phyloP scores from a whole-genome alignment of 2,329 filamentous ascomycete species.

The Didymella sp. region DNA sequence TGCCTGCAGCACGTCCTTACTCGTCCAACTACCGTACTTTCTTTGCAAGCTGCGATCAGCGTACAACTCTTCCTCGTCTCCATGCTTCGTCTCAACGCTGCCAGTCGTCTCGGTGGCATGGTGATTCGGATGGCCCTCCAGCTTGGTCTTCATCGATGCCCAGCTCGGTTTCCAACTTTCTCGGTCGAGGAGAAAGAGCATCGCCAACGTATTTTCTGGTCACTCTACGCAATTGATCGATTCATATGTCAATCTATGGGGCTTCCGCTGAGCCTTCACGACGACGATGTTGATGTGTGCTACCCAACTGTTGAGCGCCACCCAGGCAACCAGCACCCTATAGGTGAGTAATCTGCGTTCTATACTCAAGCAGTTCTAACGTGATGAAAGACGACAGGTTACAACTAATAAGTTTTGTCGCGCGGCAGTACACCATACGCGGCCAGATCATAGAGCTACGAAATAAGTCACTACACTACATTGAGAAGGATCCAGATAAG shows the following conservation, averaged over 20 bases:
- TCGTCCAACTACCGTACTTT: slow-evolving; percentile 55
- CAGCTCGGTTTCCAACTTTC: slow-evolving; percentile 61
- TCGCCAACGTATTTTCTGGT: slow-evolving; percentile 64
- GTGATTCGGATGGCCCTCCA: slow-evolving; percentile 64
- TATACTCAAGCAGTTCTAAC: neutral
- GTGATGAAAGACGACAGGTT: slow-evolving; percentile 20
- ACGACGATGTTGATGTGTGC: slow-evolving; percentile 66
- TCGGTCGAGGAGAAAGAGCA: slow-evolving; percentile 55
- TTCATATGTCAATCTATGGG: slow-evolving; percentile 65
- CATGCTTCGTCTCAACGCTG: slow-evolving; percentile 64
- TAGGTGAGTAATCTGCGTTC: slow-evolving; percentile 15
- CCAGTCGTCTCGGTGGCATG: slow-evolving; percentile 63
- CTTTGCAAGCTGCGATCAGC: slow-evolving; percentile 59
- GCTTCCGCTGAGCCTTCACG: slow-evolving; percentile 61
- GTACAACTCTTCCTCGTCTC: slow-evolving; percentile 64
- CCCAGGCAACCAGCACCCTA: slow-evolving; percentile 16
- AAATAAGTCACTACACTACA: slow-evolving; percentile 59
- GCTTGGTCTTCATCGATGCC: slow-evolving; percentile 65
- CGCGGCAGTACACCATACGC: slow-evolving; percentile 58
- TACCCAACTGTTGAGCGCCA: slow-evolving; percentile 60
- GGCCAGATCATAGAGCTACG: slow-evolving; percentile 61
- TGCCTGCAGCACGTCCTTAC: slow-evolving; percentile 58
- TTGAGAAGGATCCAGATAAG: slow-evolving; percentile 53
- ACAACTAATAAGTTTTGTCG: slow-evolving; percentile 43
- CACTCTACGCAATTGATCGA: slow-evolving; percentile 63